Evolutionary conservation across 768 basidiomycete species (phyloP).

Genomic region (Auriscalpium orientale): DNA sequence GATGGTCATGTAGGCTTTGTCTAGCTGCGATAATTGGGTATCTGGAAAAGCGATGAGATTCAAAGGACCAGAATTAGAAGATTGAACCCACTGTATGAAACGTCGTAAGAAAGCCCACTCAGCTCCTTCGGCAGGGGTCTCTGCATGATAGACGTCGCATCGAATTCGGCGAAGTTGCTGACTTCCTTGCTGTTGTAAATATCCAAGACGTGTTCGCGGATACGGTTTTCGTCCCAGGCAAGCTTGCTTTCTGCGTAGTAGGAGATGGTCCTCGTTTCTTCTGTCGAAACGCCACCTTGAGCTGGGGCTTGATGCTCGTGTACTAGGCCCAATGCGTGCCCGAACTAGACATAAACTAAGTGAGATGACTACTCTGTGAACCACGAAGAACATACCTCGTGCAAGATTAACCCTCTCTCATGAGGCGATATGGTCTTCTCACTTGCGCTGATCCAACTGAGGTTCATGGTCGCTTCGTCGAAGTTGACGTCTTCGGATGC

Average conservation of each 20-base stretch:
- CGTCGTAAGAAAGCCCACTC: background rate
- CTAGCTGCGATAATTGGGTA: too few species aligned
- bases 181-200: background rate
- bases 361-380: background rate
- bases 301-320: background rate
- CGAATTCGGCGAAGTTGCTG: background rate
- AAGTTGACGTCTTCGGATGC: background rate
- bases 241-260: too few species aligned
- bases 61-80: background rate
- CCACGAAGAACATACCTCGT: background rate
- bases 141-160: background rate
- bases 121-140: background rate
- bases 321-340: background rate
- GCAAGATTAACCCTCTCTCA: background rate
- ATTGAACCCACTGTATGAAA: background rate
- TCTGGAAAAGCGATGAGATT: too few species aligned
- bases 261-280: too few species aligned
- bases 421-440: background rate
- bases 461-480: background rate
- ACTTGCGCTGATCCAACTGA: background rate
- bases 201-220: background rate
- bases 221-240: too few species aligned
- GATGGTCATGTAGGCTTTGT: too few species aligned
- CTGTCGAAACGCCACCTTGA: too few species aligned
- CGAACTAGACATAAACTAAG: background rate